Evolutionary conservation across 2,329 filamentous ascomycete genomes (phyloP), one percentile per base, ranked within the genome.

Genomic region (Grosmannia huntii): DNA sequence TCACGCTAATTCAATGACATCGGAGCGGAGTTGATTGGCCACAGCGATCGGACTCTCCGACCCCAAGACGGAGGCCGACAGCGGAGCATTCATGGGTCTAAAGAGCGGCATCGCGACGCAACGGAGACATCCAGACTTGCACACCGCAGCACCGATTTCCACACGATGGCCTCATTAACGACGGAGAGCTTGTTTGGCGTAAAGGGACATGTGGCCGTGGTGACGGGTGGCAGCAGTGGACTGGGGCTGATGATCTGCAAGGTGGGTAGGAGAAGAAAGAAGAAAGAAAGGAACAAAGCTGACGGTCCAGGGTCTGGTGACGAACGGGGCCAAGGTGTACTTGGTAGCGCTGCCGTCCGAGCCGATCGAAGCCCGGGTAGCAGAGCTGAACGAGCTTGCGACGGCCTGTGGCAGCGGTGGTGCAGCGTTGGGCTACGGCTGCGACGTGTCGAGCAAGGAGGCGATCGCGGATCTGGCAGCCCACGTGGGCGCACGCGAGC

Each of bases 301-400:
- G 52, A 5, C 63, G 2, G 2, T 1, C 68, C 74, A 70, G 53
- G 65, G 68, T 27, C 66, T 69, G 12, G 80, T 86, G 0, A 72
- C 75, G 59, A 88, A 87, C 68, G 84, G 85, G 61, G 81, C 80
- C 59, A 85, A 80, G 62, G 85, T 89, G 6, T 89, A 87, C 73
- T 84, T 89, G 62, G 83, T 82, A 27, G 84, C 86, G 36, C 82
- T 81, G 19, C 82, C 80, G 50, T 72, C 75, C 28, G 83, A 83
- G 65, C 85, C 85, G 65, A 74, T 85, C 70, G 73, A 76, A 53
- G 80, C 84, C 21, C 78, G 72, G 36, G 79, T 81, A 1, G 80
- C 80, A 52, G 69, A 84, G 58, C 81, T 86, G 51, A 73, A 85
- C 60, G 74, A 78, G 23, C 78, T 88, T 27, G 73, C 74, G 1